Percentiles rank a stretch among this genome's conserved stretches.
phyloP scores from a whole-genome alignment of 768 basidiomycete genomes.

The Tulasnella sp. region DNA sequence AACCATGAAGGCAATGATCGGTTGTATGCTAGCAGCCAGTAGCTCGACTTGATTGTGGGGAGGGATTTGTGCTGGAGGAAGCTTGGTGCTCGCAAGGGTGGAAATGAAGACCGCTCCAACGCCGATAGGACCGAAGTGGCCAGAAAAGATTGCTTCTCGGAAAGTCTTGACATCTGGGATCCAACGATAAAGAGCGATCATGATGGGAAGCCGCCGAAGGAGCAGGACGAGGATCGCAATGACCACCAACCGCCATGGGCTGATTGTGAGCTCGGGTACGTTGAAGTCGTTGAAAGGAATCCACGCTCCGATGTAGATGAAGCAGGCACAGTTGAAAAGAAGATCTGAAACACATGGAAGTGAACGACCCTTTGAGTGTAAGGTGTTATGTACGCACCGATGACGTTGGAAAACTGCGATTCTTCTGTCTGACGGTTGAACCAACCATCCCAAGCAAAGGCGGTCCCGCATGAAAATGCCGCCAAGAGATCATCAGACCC shows the following conservation, averaged over 20 bases:
- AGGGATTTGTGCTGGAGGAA: constrained; percentile 41
- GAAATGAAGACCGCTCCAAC: constrained; percentile 95
- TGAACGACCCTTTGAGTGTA: neutral
- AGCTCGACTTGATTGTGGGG: constrained; percentile 48
- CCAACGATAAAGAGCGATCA: constrained; percentile 76
- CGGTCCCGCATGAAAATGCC: constrained; percentile 87
- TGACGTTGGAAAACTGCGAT: constrained; percentile 88
- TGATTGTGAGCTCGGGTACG: constrained; percentile 51
- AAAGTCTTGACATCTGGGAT: constrained; percentile 95
- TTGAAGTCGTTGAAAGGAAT: constrained; percentile 82
- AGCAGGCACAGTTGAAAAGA: constrained; percentile 86
- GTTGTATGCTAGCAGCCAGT: constrained; percentile 68
- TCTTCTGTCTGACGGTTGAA: constrained; percentile 91
- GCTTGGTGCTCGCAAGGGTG: constrained; percentile 55
- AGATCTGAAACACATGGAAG: constrained; percentile 33
- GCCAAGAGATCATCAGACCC: constrained; percentile 91
- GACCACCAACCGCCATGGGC: constrained; percentile 73
- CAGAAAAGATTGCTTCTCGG: constrained; percentile 85
- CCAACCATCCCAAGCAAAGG: constrained; percentile 95
- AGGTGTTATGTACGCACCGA: constrained; percentile 30
- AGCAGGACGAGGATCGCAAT: constrained; percentile 73
- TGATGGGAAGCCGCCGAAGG: constrained; percentile 69
- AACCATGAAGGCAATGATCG: constrained; percentile 91
- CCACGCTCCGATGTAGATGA: constrained; percentile 94
- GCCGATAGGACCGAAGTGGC: constrained; percentile 95